phyloP scores from a whole-genome alignment of 345 rosid species.

The Populus nigra region DNA sequence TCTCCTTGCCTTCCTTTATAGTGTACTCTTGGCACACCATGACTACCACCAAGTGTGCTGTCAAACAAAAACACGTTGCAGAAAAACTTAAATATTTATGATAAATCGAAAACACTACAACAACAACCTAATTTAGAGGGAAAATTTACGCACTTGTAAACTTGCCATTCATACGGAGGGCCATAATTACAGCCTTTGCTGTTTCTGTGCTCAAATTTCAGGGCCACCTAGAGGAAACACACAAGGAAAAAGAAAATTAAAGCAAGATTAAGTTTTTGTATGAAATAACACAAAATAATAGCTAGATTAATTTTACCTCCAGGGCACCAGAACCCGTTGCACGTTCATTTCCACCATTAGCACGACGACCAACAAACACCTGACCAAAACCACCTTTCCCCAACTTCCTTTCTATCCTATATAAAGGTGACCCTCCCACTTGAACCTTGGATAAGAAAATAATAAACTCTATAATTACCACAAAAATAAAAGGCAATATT shows the following conservation, averaged over 20 bases:
- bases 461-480: slow-evolving; percentile 2
- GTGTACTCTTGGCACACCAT: slow-evolving; percentile 36
- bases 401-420: slow-evolving; percentile 33
- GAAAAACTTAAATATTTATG: not conserved
- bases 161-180: slow-evolving; percentile 41
- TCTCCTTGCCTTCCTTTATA: slow-evolving; percentile 37
- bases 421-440: slow-evolving; percentile 35
- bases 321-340: slow-evolving; percentile 59
- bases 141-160: slow-evolving; percentile 23
- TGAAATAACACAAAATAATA: not conserved
- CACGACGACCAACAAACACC: slow-evolving; percentile 38
- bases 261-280: not conserved
- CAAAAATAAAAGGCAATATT: not conserved
- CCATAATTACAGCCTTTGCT: slow-evolving; percentile 41
- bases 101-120: not conserved
- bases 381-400: slow-evolving; percentile 42
- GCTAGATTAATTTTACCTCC: slow-evolving; percentile 53
- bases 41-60: slow-evolving; percentile 82
- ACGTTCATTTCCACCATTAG: slow-evolving; percentile 29
- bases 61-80: slow-evolving; percentile 15
- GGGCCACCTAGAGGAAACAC: slow-evolving; percentile 22
- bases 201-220: slow-evolving; percentile 38
- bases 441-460: slow-evolving; percentile 23
- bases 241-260: not conserved
- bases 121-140: not conserved